A percentile compares a stretch with the other conserved stretches of the same genome.
Evolutionary conservation across 257 asterid genomes (phyloP).

Genomic region (Thymus quinquecostatus): DNA sequence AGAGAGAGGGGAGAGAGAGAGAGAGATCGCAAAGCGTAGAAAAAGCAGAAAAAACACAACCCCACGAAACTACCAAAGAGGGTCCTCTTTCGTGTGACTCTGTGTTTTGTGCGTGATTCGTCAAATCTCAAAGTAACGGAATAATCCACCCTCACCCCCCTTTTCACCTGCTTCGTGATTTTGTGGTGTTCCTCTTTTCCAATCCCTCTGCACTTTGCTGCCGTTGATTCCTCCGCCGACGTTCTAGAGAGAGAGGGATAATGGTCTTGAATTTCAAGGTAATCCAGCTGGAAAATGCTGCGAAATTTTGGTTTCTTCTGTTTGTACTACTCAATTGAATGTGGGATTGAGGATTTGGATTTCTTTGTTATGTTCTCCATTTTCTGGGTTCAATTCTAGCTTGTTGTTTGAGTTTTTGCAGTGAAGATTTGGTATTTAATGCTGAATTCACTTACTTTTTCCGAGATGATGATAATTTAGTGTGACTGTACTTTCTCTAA

Average conservation of each 20-base stretch:
- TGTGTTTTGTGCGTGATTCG: conserved; percentile 15
- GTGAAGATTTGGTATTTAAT: conserved; percentile 17
- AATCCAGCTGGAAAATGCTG: conserved; percentile 17
- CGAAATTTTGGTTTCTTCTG: neutral
- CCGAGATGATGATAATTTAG: neutral
- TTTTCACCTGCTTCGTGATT: conserved; percentile 31
- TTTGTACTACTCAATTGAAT: neutral
- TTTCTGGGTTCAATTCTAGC: conserved; percentile 3
- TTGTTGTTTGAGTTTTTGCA: neutral
- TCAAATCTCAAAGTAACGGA: conserved; percentile 28
- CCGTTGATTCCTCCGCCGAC: conserved; percentile 34
- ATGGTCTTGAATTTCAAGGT: conserved; percentile 49
- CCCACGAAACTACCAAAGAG: conserved; percentile 28
- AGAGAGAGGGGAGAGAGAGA: neutral
- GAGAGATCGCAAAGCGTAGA: conserved; percentile 16
- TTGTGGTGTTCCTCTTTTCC: conserved; percentile 27
- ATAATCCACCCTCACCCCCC: conserved; percentile 9
- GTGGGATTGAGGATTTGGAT: conserved; percentile 17
- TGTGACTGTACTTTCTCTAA: conserved; percentile 7
- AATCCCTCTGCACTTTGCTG: conserved; percentile 1
- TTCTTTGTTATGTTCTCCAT: neutral
- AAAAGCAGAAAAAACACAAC: conserved; percentile 7
- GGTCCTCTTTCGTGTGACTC: conserved; percentile 23
- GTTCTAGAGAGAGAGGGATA: conserved; percentile 8
- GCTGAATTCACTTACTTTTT: neutral